Conservation (phyloP, 2,329 filamentous ascomycete genomes). For the Colletotrichum lentis region DNA sequence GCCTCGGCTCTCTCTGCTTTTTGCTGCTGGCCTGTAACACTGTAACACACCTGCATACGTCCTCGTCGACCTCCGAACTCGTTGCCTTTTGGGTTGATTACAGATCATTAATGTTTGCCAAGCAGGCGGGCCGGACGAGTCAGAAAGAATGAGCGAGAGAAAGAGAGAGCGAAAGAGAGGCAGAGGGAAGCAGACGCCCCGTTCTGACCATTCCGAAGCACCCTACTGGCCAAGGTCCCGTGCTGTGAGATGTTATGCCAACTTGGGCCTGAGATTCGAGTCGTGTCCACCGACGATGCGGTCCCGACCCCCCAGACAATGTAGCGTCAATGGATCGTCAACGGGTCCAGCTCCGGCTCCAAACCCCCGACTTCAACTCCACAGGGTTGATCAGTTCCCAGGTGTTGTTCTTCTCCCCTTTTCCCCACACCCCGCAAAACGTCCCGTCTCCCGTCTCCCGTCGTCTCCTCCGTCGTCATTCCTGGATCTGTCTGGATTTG, state of each 20-base stretch:
- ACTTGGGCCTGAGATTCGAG: conserved; percentile 14
- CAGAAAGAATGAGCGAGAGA: neutral
- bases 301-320: conserved; percentile 14
- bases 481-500: conserved; percentile 11
- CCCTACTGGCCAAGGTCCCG: neutral
- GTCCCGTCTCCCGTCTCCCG: conserved; percentile 25
- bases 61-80: too few species aligned
- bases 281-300: conserved; percentile 15
- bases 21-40: too few species aligned
- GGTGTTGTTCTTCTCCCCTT: conserved; percentile 20
- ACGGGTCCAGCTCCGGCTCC: conserved; percentile 32
- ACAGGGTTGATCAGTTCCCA: conserved; percentile 5
- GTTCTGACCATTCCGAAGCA: conserved; percentile 25
- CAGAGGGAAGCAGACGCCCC: neutral
- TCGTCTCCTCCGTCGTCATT: conserved; percentile 31
- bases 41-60: neutral
- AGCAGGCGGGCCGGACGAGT: conserved; percentile 13
- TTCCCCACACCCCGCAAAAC: conserved; percentile 42
- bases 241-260: conserved; percentile 5
- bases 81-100: neutral
- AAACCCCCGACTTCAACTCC: conserved; percentile 25
- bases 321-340: conserved; percentile 30
- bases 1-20: neutral
- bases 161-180: too few species aligned
- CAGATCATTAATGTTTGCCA: conserved; percentile 10